Evolutionary conservation across 1,139 yeast species (phyloP), one percentile per base, ranked within the genome.

Genomic region (Pichia sp.): DNA sequence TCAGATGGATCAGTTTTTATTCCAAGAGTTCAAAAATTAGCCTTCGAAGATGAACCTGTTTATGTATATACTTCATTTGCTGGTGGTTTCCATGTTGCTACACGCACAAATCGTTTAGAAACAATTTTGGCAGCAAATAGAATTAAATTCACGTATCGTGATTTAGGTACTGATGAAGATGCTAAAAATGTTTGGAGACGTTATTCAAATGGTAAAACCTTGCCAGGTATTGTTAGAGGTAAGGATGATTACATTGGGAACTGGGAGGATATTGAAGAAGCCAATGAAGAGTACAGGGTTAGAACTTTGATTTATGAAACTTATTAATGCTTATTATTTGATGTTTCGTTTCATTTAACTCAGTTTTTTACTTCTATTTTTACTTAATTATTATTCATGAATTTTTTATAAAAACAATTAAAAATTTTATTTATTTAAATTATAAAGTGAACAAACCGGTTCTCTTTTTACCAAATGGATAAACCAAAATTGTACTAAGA

Each of bases 141-240:
- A 44, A 73, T 91, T 54, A 74, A 79, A 56, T 89, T 81, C 67
- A 76, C 79, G 34, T 79, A 82, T 62, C 80, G 86, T 51, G 99
- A 91, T 66, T 73, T 91, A 52, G 96, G 96, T 3, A 87, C 96
- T 0, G 95, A 90, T 64, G 90, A 84, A 48, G 84, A 81, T 53
- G 97, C 97, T 19, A 83, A 87, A 66, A 80, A 83, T 60, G 77
- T 88, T 36, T 91, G 98, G 97, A 84, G 83, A 64, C 78, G 95
- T 66, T 79, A 83, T 58, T 77, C 89, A 19, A 75, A 75, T 46
- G 96, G 96, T 7, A 82, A 86, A 62, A 71, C 80, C 2, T 77
- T 90, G 52, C 99, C 99, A 2, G 98, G 95, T n/a, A 79, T 93
- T 27, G 90, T 91, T 30, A 78, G 96, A 63, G 96, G 95, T n/a